Evolutionary conservation across 2,329 filamentous ascomycete genomes (phyloP), one percentile per base, ranked within the genome.

Genomic region (Knoxdaviesia proteae): DNA sequence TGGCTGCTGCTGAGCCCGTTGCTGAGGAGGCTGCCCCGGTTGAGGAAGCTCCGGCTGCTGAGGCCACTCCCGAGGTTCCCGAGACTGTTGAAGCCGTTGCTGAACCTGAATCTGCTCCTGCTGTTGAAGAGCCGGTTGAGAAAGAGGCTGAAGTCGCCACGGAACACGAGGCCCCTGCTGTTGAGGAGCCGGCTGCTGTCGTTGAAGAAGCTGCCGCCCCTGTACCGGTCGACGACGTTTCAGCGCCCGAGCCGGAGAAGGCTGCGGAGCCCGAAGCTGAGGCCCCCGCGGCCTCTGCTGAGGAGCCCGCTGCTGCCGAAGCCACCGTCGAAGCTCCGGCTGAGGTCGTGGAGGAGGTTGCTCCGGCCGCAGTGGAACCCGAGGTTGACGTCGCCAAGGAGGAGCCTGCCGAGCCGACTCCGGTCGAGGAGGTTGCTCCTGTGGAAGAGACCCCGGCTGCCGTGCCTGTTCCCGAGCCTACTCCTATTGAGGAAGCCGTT

Each of bases 401-500:
- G 7, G 44, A 43, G 36, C 39, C 40, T 37, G 32, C 44, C 29
- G 40, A 34, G 32, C 35, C 31, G 10, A 38, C 38, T 34, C 40
- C 38, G n/a, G 45, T 9, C 35, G 30, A 32, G 38, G 31, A 38
- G 7, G 44, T 44, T 38, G 20, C n/a, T 9, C 11, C 40, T 20
- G 44, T 36, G 36, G 38, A 41, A 11, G 42, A 46, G 7, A 34
- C 36, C 5, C 37, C 45, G 29, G 42, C 40, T 36, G 43, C 32
- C 20, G 37, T 49, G 49, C 42, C 49, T 49, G 46, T 32, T 31
- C 41, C 40, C 31, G 43, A 50, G 34, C 10, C 34, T 34, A 34
- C 20, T 8, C 31, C 37, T 10, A 40, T 40, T n/a, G 45, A 47
- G 10, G 35, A 36, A 4, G 34, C 41, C 31, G 43, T 38, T 20